Percentiles rank a stretch among this genome's conserved stretches.
Conservation (phyloP, 2,329 filamentous ascomycete species). For the Neofusicoccum kwambonambiense region DNA sequence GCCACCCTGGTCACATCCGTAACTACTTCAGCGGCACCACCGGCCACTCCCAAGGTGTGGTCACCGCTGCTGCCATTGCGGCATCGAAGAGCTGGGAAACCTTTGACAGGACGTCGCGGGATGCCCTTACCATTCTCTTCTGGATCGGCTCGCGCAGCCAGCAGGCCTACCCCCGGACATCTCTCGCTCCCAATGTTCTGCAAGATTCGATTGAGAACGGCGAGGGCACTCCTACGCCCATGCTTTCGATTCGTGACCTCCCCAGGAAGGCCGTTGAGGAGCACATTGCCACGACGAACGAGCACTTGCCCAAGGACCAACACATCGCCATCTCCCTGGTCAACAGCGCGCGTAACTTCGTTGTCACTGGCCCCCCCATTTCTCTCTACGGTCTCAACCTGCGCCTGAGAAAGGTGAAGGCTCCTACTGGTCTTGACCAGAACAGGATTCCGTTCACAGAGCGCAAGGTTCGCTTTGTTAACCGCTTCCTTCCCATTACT, state of each 20-base stretch:
- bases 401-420: conserved; percentile 94
- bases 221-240: conserved; percentile 92
- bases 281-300: conserved; percentile 94
- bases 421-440: conserved; percentile 94
- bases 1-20: conserved; percentile 83
- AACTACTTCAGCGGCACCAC: conserved; percentile 84
- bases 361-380: conserved; percentile 92
- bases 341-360: conserved; percentile 95
- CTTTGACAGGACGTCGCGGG: conserved; percentile 74
- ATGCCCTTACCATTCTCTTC: conserved; percentile 89
- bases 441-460: conserved; percentile 91
- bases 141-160: conserved; percentile 98
- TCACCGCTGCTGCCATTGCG: conserved; percentile 88
- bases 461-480: conserved; percentile 93
- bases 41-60: conserved; percentile 94
- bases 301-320: conserved; percentile 87
- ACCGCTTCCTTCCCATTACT: conserved; percentile 95
- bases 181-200: conserved; percentile 83
- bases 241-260: conserved; percentile 95
- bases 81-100: conserved; percentile 92
- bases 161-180: conserved; percentile 94
- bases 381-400: conserved; percentile 95
- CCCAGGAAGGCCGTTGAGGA: conserved; percentile 86
- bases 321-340: conserved; percentile 94
- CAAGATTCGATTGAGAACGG: conserved; percentile 92